Percentiles rank a stretch among this genome's conserved stretches.
Evolutionary conservation across 768 basidiomycete genomes (phyloP).

Genomic region (Nidula microcarpa): DNA sequence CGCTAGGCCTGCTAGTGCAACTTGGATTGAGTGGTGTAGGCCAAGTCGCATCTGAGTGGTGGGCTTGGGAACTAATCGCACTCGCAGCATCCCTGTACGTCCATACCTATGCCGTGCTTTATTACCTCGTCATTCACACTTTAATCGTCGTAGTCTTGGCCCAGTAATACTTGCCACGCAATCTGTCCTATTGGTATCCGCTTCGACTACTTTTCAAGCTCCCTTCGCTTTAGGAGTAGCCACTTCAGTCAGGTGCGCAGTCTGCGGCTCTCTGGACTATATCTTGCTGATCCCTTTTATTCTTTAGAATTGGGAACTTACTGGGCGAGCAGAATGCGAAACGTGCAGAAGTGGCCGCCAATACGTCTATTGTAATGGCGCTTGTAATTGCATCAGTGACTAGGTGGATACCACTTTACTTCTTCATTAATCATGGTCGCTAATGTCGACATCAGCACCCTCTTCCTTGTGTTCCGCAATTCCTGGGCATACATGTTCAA

Average conservation of each 20-base stretch:
- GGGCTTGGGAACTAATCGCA: slow-evolving; percentile 90
- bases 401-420: slow-evolving; percentile 37
- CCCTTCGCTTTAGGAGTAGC: slow-evolving; percentile 84
- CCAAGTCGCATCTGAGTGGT: slow-evolving; percentile 91
- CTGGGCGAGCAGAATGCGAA: slow-evolving; percentile 76
- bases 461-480: slow-evolving; percentile 60
- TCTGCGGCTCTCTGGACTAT: background rate
- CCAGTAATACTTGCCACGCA: slow-evolving; percentile 83
- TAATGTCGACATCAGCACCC: slow-evolving; percentile 16
- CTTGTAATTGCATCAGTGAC: slow-evolving; percentile 61
- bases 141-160: slow-evolving; percentile 51
- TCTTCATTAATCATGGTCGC: background rate
- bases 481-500: slow-evolving; percentile 78
- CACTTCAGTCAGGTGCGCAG: slow-evolving; percentile 71
- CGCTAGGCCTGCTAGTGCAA: slow-evolving; percentile 63
- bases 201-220: slow-evolving; percentile 76
- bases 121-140: too few relatives aligned
- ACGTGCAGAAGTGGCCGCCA: slow-evolving; percentile 69
- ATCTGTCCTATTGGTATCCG: slow-evolving; percentile 76
- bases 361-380: slow-evolving; percentile 62
- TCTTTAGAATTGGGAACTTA: slow-evolving; percentile 76
- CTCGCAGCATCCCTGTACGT: slow-evolving; percentile 47
- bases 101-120: background rate
- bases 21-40: slow-evolving; percentile 84
- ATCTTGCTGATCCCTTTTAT: background rate